phyloP scores from a whole-genome alignment of 1,139 yeast species.

The Petasospora rhodanensis region DNA sequence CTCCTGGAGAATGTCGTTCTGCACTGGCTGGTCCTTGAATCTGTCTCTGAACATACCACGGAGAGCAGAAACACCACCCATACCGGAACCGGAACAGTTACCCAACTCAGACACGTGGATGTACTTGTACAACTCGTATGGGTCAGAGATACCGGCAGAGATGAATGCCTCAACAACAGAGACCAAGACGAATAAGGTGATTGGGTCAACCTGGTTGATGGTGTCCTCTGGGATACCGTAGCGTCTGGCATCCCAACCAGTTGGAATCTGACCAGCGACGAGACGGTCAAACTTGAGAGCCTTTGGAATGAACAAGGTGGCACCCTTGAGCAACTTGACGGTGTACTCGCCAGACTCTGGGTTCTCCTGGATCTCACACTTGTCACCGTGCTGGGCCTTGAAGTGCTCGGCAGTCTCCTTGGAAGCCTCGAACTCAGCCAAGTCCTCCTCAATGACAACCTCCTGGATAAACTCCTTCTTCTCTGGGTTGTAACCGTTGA shows the following conservation, averaged over 20 bases:
- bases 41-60: slow-evolving; percentile 98
- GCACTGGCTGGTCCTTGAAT: slow-evolving; percentile 87
- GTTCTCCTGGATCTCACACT: slow-evolving; percentile 87
- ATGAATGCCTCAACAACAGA: slow-evolving; percentile 93
- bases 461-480: slow-evolving; percentile 92
- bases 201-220: slow-evolving; percentile 91
- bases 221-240: slow-evolving; percentile 95
- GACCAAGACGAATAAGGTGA: slow-evolving; percentile 88
- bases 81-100: slow-evolving; percentile 99
- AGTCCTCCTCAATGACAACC: slow-evolving; percentile 90
- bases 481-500: slow-evolving; percentile 89
- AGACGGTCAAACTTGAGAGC: slow-evolving; percentile 92
- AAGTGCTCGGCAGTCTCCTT: slow-evolving; percentile 95
- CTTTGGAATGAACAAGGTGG: slow-evolving; percentile 87
- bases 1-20: slow-evolving; percentile 94
- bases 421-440: slow-evolving; percentile 92
- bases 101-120: slow-evolving; percentile 98
- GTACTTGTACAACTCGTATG: slow-evolving; percentile 96
- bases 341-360: slow-evolving; percentile 90
- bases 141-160: slow-evolving; percentile 93
- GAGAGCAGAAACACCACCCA: slow-evolving; percentile 97
- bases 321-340: slow-evolving; percentile 88
- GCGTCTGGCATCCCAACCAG: slow-evolving; percentile 95
- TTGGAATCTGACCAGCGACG: slow-evolving; percentile 98
- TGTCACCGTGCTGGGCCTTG: slow-evolving; percentile 89